These are phyloP conservation scores for Naganishia vishniacii DNA, from an alignment of 768 basidiomycete genomes.

Conservation along the genomic window DNA sequence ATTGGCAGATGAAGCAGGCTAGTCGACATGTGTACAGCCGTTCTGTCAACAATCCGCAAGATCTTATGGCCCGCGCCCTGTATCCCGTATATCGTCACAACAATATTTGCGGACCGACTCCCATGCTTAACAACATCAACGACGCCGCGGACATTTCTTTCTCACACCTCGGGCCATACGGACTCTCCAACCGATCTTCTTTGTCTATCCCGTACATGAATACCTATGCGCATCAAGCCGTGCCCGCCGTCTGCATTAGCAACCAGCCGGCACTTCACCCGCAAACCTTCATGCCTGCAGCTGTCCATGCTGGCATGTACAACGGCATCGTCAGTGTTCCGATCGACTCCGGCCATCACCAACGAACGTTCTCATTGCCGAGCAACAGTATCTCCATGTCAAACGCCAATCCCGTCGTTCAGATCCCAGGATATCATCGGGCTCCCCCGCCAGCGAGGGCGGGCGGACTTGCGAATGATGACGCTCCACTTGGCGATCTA, in stretches of 20 bases:
- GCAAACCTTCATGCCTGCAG: background rate
- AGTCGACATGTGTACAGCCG: background rate
- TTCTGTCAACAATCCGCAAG: background rate
- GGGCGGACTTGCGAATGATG: background rate
- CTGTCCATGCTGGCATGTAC: background rate
- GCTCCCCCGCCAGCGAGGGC: background rate
- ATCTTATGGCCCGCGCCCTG: background rate
- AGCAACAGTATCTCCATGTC: background rate
- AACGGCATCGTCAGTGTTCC: background rate
- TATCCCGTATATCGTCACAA: background rate
- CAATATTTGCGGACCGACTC: background rate
- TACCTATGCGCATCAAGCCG: background rate
- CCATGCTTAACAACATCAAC: background rate
- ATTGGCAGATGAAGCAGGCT: background rate
- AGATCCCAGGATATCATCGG: background rate
- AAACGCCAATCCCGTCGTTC: slow-evolving; percentile 1
- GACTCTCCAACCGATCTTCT: slow-evolving; percentile 3
- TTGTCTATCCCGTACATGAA: background rate
- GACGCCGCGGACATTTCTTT: background rate
- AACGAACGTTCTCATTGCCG: slow-evolving; percentile 13
- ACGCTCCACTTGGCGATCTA: background rate
- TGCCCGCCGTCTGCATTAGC: slow-evolving; percentile 5
- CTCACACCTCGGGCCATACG: background rate
- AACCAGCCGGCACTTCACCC: background rate
- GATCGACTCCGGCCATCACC: background rate